Evolutionary conservation across 1,284 basidiomycete species (phyloP), one percentile per base, ranked within the genome.

Genomic region (Porodaedalea pini): DNA sequence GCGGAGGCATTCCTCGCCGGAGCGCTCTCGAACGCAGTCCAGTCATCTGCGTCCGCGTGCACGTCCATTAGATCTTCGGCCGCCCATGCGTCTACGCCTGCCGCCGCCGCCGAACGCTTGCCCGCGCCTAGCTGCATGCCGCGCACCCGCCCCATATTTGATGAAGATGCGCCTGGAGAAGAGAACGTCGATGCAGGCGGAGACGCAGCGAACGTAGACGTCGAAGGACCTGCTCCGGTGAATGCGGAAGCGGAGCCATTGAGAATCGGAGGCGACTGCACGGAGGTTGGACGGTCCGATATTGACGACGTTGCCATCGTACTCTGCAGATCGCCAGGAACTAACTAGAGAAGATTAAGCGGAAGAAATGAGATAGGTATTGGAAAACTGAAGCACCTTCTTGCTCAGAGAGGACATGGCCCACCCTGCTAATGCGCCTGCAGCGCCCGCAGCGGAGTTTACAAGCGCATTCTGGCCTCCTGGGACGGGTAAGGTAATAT

Each of bases 391-490:
- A 36, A 41, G 3, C 60, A 86, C 87, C 76, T 86, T 90, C 71
- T 85, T 92, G 32, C 88, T 83, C 0, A 97, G 68, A 0, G 90
- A 92, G 3, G 92, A 88, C 58, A 96, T 92, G 0, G 95, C 94
- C 95, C 94, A 97, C 4, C 93, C 92, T 8, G 94, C 94, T 5
- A 98, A 74, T 13, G 88, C 89, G 11, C 92, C 88, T 15, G 94
- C 94, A 0, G 93, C 93, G 0, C 92, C 94, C 0, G 93, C 86
- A 0, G 94, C 92, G 15, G 85, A 87, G 64, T 86, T 92, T 11
- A 92, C 91, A 1, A 95, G 72, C 1, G 80, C 83, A 3, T 77
- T 76, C 67, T 81, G 78, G 7, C 75, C 74, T 25, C 73, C 74
- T 44, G 78, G 62, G 48, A 73, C 64, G 43, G 74, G 65, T 21